Base-by-base conservation (phyloP, 2,329 filamentous ascomycete genomes). In the Penicillium sp. region DNA sequence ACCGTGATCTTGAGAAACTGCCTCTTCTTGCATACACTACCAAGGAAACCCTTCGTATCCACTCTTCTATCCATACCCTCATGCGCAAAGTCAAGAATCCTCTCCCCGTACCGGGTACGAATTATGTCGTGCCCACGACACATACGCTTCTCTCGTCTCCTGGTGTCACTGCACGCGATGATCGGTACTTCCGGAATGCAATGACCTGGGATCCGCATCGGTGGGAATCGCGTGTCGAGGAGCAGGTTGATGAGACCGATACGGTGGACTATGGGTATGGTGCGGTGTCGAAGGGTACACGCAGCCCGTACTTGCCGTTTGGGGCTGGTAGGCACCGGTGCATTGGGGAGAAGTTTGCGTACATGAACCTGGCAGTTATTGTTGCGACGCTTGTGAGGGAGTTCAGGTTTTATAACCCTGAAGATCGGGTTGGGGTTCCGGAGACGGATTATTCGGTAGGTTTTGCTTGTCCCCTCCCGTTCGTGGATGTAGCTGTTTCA, bases 111-210 rank as follows among this genome's bases (percentile, higher is more conserved):
- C 66, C 77, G 26, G 69, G 75, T 26, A 71, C 73, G 18, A 52
- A 89, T 61, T 95, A 87, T 69, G 84, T 90, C 55, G 84, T 97
- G 59, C 92, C 93, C 6, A 82, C 88, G 1, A 85, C 81, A 31
- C 91, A 96, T 77, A 84, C 82, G 23, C 83, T 97, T 41, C 85
- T 97, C 61, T 86, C 92, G 29, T 89, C 92, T 0, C 91, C 92
- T 1, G 90, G 89, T 57, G 88, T 93, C 59, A 77, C 74, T 2
- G 72, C 76, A 1, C 76, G 82, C 33, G 81, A 81, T 57, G 77
- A 83, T 2, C 79, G 82, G 46, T 78, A 86, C 72, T 90, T 90
- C 70, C 77, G 81, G 2, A 79, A 86, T 61, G 76, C 85, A 1
- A 68, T 77, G 42, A 64, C 67, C 6, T 88, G 86, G 84, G 81